Conservation (phyloP, 495 filamentous ascomycete genomes). For the Amniculicola lignicola region DNA sequence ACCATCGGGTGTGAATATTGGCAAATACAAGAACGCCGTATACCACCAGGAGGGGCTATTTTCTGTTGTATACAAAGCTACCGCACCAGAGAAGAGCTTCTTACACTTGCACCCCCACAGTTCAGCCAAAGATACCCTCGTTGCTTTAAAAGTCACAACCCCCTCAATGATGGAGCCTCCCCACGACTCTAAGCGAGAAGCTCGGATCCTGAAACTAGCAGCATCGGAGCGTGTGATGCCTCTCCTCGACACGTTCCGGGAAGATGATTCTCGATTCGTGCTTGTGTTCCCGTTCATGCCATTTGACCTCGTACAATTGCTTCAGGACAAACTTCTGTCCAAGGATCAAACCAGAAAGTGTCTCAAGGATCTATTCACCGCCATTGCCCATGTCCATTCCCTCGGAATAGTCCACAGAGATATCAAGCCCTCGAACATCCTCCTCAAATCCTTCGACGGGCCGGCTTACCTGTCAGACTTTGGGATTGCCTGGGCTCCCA, state of each 20-base stretch:
- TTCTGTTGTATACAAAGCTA: conserved; percentile 73
- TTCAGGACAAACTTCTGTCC: conserved; percentile 49
- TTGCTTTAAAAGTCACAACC: conserved; percentile 85
- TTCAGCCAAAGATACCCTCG: conserved; percentile 38
- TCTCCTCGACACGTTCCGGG: conserved; percentile 65
- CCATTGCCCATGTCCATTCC: conserved; percentile 67
- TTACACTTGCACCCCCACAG: not conserved
- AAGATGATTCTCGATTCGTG: conserved; percentile 67
- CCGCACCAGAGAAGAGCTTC: conserved; percentile 1
- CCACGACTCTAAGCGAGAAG: conserved; percentile 76
- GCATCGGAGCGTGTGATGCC: conserved; percentile 56
- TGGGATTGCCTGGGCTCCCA: conserved; percentile 79
- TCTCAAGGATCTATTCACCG: conserved; percentile 68
- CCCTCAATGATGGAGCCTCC: conserved; percentile 70
- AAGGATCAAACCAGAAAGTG: conserved; percentile 46
- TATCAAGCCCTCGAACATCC: conserved; percentile 86
- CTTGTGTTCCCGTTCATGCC: conserved; percentile 82
- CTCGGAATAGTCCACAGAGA: conserved; percentile 85
- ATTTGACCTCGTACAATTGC: conserved; percentile 62
- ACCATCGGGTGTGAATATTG: conserved; percentile 57
- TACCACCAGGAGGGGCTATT: conserved; percentile 74
- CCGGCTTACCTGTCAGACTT: conserved; percentile 83
- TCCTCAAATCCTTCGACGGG: conserved; percentile 64
- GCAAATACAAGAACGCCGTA: conserved; percentile 65
- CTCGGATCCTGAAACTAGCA: conserved; percentile 61